Base-by-base conservation (phyloP, 176 grass and related monocot genomes). In the Puccinellia tenuiflora region DNA sequence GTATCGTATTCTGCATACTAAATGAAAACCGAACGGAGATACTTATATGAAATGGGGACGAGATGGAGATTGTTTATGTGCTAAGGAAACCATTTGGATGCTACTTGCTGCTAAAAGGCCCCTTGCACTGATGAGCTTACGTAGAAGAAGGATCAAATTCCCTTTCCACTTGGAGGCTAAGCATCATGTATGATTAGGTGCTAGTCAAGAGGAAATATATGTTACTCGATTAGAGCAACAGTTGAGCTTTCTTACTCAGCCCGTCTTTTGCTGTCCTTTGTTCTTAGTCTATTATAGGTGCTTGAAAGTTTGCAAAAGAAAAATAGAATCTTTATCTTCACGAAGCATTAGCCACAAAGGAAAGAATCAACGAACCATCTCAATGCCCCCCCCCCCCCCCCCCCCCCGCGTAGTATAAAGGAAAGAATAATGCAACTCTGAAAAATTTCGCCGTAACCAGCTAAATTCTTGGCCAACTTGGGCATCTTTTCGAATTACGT, bases 351-450 rank as follows among this genome's bases (percentile, higher is more conserved):
- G 79, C 55, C 84, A 66, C 66, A 83, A 90, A 90, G 84, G 50
- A 90, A 90, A 68, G 88, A 90, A 90, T 86, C 78, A 86, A 66
- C 35, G 79, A 86, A 90, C 74, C 84, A 78, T 79, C 62, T 59
- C 31, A 73, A 51, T 0, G n/a, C n/a, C n/a, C n/a, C n/a, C n/a
- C n/a, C n/a, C n/a, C n/a, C n/a, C n/a, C n/a, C n/a, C n/a, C n/a
- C n/a, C n/a, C n/a, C n/a, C 29, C 79, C 75, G 3, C 37, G 1
- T 42, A 34, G 88, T 79, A 83, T 86, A 83, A 86, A 83, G 57
- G 29, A 4, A 40, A 7, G 48, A 86, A 90, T 31, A 79, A 79
- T 55, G 60, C 45, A 50, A 30, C 25, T 54, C 18, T 75, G 60
- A 68, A 84, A 73, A 85, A 55, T 77, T 20, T 55, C 62, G 52